phyloP scores from a whole-genome alignment of 306 rosid species.

The Cyamopsis tetragonoloba region DNA sequence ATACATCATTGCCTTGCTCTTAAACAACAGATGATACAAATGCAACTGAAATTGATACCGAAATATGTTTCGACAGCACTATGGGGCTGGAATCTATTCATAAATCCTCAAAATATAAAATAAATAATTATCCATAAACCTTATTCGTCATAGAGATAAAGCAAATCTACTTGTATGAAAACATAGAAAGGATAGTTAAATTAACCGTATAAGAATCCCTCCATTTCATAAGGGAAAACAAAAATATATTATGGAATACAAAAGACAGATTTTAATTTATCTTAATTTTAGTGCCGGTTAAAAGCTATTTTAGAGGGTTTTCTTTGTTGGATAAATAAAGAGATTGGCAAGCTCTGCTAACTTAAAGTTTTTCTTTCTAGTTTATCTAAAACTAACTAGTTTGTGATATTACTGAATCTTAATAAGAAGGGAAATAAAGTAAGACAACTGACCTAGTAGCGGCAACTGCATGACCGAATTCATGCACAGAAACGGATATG shows the following conservation, averaged over 20 bases:
- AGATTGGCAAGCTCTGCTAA: too few relatives aligned
- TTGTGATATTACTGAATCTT: background rate
- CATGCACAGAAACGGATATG: conserved; percentile 62
- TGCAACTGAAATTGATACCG: background rate
- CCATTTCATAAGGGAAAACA: background rate
- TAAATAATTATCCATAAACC: background rate
- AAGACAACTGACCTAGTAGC: conserved; percentile 64
- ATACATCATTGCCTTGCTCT: background rate
- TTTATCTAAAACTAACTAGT: background rate
- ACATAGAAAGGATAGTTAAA: background rate
- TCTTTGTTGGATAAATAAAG: too few relatives aligned
- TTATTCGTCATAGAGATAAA: background rate
- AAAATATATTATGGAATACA: background rate
- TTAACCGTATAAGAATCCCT: background rate
- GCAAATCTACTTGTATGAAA: background rate
- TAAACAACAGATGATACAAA: background rate
- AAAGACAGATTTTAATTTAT: conserved; percentile 7
- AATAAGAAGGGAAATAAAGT: background rate
- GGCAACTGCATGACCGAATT: conserved; percentile 79
- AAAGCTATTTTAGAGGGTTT: too few relatives aligned
- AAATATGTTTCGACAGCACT: background rate
- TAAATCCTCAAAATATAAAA: background rate
- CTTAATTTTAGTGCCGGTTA: too few relatives aligned
- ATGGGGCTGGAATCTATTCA: background rate
- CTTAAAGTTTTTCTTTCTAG: too few relatives aligned